Conservation (phyloP, 768 basidiomycete genomes). For the Sporobolomyces phaffii region DNA sequence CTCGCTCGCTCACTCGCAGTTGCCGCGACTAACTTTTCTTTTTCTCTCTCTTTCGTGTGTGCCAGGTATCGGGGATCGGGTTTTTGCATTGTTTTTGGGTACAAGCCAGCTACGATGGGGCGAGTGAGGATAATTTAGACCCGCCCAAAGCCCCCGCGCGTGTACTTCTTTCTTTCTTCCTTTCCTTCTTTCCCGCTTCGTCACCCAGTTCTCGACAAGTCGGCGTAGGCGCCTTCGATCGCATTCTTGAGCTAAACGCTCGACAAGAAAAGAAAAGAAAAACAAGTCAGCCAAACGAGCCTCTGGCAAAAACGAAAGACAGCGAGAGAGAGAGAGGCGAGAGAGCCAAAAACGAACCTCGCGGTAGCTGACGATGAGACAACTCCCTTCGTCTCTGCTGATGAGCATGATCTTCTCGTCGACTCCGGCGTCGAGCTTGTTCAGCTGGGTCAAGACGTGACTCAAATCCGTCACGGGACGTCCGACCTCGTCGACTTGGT, state of each 20-base stretch:
- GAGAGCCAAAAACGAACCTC: too few species aligned
- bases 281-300: too few species aligned
- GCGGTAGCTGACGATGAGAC: constrained; percentile 42
- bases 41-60: neutral
- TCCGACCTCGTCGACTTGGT: constrained; percentile 86
- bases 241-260: constrained; percentile 39
- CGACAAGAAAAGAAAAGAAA: neutral
- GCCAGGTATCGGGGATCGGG: too few species aligned
- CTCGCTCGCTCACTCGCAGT: neutral
- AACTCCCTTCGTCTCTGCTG: constrained; percentile 77
- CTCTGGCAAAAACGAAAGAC: too few species aligned
- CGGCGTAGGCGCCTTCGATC: constrained; percentile 40
- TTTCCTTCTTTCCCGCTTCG: neutral
- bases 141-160: too few species aligned
- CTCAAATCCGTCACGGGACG: constrained; percentile 81
- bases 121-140: too few species aligned
- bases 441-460: constrained; percentile 85
- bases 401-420: constrained; percentile 95
- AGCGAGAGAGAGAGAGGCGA: too few species aligned
- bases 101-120: too few species aligned
- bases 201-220: constrained; percentile 31
- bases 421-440: constrained; percentile 92
- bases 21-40: neutral
- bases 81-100: constrained; percentile 8
- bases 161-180: neutral